A percentile compares a stretch with the other conserved stretches of the same genome.
These are phyloP conservation scores for Candida glucosophila DNA, from an alignment of 1,139 yeast species.

Conservation along the genomic window DNA sequence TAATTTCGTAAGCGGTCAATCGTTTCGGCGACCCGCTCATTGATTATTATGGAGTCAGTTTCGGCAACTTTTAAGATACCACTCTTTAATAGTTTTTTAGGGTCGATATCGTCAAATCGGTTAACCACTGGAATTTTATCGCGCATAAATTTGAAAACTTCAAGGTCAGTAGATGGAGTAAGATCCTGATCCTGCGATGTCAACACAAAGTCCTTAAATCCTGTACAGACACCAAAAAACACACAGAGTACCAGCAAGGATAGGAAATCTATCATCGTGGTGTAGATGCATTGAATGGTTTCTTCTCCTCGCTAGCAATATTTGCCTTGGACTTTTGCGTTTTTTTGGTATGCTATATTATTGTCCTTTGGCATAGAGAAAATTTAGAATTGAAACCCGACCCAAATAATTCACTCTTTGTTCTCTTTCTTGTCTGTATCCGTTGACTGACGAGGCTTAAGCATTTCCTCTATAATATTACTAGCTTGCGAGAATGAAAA, in stretches of 20 bases:
- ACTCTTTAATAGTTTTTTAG: slow-evolving; percentile 7
- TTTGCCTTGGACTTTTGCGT: too few relatives aligned
- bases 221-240: too few relatives aligned
- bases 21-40: slow-evolving; percentile 8
- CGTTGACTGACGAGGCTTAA: slow-evolving; percentile 3
- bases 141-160: slow-evolving; percentile 5
- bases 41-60: slow-evolving; percentile 11
- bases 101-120: slow-evolving; percentile 8
- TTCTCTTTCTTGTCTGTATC: slow-evolving; percentile 1
- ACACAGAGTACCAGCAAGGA: too few relatives aligned
- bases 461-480: slow-evolving; percentile 12
- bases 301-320: too few relatives aligned
- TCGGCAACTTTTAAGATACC: slow-evolving; percentile 10
- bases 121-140: slow-evolving; percentile 6
- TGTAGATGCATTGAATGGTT: too few relatives aligned
- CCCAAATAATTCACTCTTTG: too few relatives aligned
- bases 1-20: too few relatives aligned
- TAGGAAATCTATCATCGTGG: too few relatives aligned
- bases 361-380: too few relatives aligned
- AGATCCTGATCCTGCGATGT: not conserved
- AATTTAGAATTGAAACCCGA: too few relatives aligned
- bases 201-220: slow-evolving; percentile 1
- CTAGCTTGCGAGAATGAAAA: slow-evolving; percentile 11
- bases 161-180: slow-evolving; percentile 2
- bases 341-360: too few relatives aligned